Conservation (phyloP, 2,329 filamentous ascomycete species). For the Delphinella strobiligena region DNA sequence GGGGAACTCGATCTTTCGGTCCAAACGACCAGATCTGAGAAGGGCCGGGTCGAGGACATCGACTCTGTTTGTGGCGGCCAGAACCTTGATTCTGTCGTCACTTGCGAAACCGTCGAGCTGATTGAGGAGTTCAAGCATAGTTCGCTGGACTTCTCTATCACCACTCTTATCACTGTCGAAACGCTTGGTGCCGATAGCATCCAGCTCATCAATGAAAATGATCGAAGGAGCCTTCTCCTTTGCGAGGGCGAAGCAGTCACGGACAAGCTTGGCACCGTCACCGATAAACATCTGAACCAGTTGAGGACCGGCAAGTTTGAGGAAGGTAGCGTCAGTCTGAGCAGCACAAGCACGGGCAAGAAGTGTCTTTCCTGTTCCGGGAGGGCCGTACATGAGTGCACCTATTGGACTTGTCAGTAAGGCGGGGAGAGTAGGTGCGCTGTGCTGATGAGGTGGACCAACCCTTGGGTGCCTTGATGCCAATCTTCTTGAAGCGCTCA, state of each 20-base stretch:
- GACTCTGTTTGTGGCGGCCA: constrained; percentile 87
- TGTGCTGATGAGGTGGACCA: constrained; percentile 19
- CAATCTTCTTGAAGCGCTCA: constrained; percentile 98
- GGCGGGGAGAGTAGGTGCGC: neutral
- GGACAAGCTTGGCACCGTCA: constrained; percentile 92
- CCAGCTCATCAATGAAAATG: constrained; percentile 98
- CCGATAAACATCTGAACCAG: constrained; percentile 99
- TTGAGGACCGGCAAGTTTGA: constrained; percentile 94
- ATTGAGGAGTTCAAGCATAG: constrained; percentile 97
- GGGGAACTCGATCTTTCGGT: constrained; percentile 97
- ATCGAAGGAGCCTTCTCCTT: constrained; percentile 99
- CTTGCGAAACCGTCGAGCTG: constrained; percentile 97
- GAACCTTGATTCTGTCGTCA: constrained; percentile 90
- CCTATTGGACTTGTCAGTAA: too few relatives aligned
- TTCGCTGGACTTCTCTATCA: constrained; percentile 94
- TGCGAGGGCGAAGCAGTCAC: constrained; percentile 91
- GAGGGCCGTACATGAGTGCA: constrained; percentile 94
- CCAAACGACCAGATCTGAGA: constrained; percentile 80
- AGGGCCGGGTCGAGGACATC: constrained; percentile 88
- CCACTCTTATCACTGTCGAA: constrained; percentile 98
- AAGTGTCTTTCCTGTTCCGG: constrained; percentile 81
- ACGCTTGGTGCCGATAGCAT: constrained; percentile 96
- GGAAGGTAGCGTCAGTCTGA: constrained; percentile 95
- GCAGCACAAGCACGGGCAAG: constrained; percentile 92
- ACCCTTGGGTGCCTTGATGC: constrained; percentile 99